phyloP scores from a whole-genome alignment of 2,329 filamentous ascomycete genomes.

The Aspergillus tamarii region DNA sequence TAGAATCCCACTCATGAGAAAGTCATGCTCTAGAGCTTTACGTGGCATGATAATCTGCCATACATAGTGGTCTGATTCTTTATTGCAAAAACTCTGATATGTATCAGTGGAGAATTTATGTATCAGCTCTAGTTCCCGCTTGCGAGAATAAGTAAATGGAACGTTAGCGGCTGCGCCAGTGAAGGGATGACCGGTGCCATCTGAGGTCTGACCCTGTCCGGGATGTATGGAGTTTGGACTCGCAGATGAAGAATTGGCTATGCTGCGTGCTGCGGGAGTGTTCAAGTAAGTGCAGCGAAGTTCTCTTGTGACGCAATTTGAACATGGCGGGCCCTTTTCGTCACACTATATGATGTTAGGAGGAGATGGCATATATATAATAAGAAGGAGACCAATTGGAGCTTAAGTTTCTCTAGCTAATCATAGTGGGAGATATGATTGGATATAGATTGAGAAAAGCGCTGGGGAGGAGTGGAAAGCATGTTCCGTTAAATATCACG shows the following conservation, averaged over 20 bases:
- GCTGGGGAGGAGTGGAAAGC: neutral
- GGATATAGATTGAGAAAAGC: neutral
- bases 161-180: neutral
- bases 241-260: slow-evolving; percentile 8
- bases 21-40: slow-evolving; percentile 44
- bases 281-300: slow-evolving; percentile 36
- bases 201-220: neutral
- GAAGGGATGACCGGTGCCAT: neutral
- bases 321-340: slow-evolving; percentile 43
- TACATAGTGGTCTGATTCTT: slow-evolving; percentile 34
- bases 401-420: neutral
- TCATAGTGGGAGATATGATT: neutral
- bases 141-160: slow-evolving; percentile 22
- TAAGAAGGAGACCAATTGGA: neutral
- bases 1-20: slow-evolving; percentile 47
- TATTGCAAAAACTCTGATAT: slow-evolving; percentile 46
- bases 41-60: slow-evolving; percentile 48
- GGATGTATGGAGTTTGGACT: slow-evolving; percentile 12
- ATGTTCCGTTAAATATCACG: neutral
- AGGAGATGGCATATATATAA: neutral
- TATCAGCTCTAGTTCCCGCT: slow-evolving; percentile 54
- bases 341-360: slow-evolving; percentile 38
- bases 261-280: slow-evolving; percentile 21
- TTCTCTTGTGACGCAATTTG: slow-evolving; percentile 42
- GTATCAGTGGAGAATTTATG: slow-evolving; percentile 55